These are phyloP conservation scores for Rhodamnia argentea DNA, from an alignment of 345 rosid genomes.

Conservation along the genomic window DNA sequence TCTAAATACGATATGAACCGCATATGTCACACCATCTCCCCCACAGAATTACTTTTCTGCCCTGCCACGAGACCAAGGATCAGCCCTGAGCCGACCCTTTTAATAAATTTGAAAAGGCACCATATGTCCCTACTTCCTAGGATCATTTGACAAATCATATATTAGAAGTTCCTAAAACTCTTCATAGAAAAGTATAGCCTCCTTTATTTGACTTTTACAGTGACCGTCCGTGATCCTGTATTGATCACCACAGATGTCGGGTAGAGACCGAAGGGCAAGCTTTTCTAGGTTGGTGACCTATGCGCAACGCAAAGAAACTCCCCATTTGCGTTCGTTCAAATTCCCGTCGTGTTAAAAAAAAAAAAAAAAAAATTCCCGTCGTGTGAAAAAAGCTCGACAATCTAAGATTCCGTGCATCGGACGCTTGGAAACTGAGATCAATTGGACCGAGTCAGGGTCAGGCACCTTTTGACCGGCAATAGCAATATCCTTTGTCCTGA, in stretches of 20 bases:
- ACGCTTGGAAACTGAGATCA: neutral
- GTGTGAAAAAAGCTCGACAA: neutral
- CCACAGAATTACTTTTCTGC: neutral
- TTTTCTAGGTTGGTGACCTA: neutral
- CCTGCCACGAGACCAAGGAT: no score
- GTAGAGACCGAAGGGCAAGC: neutral
- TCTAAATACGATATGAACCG: neutral
- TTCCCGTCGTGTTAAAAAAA: neutral
- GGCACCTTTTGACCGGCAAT: neutral
- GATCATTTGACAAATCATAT: neutral
- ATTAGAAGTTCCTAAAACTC: neutral
- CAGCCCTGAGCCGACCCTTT: neutral
- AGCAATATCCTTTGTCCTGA: neutral
- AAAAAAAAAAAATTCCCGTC: neutral
- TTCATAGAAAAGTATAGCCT: neutral
- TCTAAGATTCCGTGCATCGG: neutral
- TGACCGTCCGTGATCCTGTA: neutral
- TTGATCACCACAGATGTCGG: neutral
- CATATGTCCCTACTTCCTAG: neutral
- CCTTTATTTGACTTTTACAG: neutral
- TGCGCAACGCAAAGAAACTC: neutral
- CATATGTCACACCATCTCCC: neutral
- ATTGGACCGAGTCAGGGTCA: neutral
- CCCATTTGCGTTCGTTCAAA: neutral
- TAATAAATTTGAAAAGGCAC: neutral